phyloP scores from a whole-genome alignment of 1,284 basidiomycete genomes.

The Fistulinella cinereoalba region DNA sequence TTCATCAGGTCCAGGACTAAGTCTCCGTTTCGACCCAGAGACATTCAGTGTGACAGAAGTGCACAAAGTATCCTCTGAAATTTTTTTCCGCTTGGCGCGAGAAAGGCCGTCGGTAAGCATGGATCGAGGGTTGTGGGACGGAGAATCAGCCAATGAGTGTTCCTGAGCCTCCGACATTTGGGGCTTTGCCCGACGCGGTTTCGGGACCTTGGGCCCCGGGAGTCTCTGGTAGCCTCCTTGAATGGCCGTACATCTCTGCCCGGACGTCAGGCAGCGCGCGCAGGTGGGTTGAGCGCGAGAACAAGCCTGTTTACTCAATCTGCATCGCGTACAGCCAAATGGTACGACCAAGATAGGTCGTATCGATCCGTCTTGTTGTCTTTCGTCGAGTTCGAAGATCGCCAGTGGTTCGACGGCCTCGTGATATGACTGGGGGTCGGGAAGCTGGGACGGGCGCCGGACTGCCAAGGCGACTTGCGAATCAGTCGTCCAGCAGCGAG shows the following conservation, averaged over 20 bases:
- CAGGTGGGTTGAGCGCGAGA: conserved; percentile 25
- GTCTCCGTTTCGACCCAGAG: conserved; percentile 12
- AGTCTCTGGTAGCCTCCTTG: conserved; percentile 21
- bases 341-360: conserved; percentile 26
- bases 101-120: neutral
- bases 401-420: conserved; percentile 15
- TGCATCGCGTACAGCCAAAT: conserved; percentile 15
- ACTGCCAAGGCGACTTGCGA: conserved; percentile 15
- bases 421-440: conserved; percentile 19
- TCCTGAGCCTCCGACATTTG: neutral
- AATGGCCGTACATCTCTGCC: neutral
- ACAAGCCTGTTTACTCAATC: conserved; percentile 14
- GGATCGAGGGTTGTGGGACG: neutral
- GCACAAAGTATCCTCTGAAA: no score
- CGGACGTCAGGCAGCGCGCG: conserved; percentile 18
- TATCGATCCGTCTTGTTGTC: conserved; percentile 4
- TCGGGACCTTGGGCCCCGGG: conserved; percentile 18
- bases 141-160: neutral
- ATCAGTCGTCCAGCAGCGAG: conserved; percentile 21
- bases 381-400: conserved; percentile 30
- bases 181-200: no score
- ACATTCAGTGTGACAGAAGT: neutral
- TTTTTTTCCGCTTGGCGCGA: no score
- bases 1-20: conserved; percentile 12
- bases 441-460: conserved; percentile 24